Conservation (phyloP, 352 stramenopile species). For the Phytophthora uliginosa region DNA sequence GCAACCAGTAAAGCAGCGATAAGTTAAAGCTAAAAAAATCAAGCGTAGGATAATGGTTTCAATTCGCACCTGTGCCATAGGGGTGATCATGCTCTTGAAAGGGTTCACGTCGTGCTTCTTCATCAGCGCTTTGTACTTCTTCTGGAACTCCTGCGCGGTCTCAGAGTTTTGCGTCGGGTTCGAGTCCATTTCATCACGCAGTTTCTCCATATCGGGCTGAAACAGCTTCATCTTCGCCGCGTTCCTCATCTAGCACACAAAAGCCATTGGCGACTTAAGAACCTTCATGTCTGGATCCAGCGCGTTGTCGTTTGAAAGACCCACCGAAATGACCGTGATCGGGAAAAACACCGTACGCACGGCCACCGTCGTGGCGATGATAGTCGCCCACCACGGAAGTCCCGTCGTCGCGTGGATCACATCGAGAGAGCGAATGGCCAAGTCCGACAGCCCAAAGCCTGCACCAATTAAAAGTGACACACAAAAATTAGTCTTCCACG, state of each 20-base stretch:
- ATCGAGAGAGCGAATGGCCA: conserved; percentile 82
- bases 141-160: conserved; percentile 68
- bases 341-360: conserved; percentile 82
- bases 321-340: conserved; percentile 82
- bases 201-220: conserved; percentile 88
- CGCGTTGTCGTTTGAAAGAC: conserved; percentile 3
- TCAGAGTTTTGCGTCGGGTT: conserved; percentile 58
- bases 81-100: conserved; percentile 77
- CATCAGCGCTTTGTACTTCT: conserved; percentile 84
- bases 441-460: conserved; percentile 76
- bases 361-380: conserved; percentile 84
- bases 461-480: not conserved
- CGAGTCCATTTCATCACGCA: conserved; percentile 73
- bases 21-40: not conserved
- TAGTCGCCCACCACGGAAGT: conserved; percentile 91
- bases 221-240: conserved; percentile 87
- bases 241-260: conserved; percentile 71
- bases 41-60: not conserved
- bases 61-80: conserved; percentile 57
- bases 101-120: conserved; percentile 87
- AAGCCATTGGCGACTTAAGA: not conserved
- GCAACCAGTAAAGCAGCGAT: not conserved
- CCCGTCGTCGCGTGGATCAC: conserved; percentile 81
- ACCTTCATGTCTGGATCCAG: not conserved
- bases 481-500: conserved; percentile 11